These are phyloP conservation scores for Massarina eburnea DNA, from an alignment of 2,329 filamentous ascomycete species.

Conservation along the genomic window DNA sequence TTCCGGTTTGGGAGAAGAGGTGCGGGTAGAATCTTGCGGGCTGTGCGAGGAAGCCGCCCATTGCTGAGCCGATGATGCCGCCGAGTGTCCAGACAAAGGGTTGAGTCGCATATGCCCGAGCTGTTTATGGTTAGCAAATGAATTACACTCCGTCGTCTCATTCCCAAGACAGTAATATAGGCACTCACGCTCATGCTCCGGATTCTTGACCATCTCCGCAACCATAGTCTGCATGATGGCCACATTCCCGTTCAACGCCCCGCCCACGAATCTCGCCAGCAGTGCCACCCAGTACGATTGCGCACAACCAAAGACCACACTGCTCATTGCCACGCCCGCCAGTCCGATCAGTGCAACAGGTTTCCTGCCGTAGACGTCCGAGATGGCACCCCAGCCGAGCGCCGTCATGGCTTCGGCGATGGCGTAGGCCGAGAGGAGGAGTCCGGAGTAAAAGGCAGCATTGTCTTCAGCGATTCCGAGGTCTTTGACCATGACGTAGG, in stretches of 20 bases:
- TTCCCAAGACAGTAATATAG: neutral
- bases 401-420: constrained; percentile 84
- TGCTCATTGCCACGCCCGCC: constrained; percentile 77
- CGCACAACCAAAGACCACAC: constrained; percentile 80
- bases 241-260: constrained; percentile 87
- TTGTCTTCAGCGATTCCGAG: constrained; percentile 40
- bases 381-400: constrained; percentile 56
- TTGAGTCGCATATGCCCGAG: constrained; percentile 85
- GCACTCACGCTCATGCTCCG: constrained; percentile 81
- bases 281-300: constrained; percentile 83
- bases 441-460: constrained; percentile 81
- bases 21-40: constrained; percentile 75
- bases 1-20: constrained; percentile 64
- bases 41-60: constrained; percentile 84
- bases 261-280: constrained; percentile 73
- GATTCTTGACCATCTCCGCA: constrained; percentile 82
- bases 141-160: neutral
- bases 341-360: constrained; percentile 55
- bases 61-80: constrained; percentile 81
- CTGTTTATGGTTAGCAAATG: constrained; percentile 45
- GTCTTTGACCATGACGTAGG: constrained; percentile 42
- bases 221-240: constrained; percentile 92
- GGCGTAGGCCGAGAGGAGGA: constrained; percentile 84
- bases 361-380: constrained; percentile 44
- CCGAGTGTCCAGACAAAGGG: constrained; percentile 92